phyloP scores from a whole-genome alignment of 2,329 filamentous ascomycete species.

The Achaetomium macrosporum region DNA sequence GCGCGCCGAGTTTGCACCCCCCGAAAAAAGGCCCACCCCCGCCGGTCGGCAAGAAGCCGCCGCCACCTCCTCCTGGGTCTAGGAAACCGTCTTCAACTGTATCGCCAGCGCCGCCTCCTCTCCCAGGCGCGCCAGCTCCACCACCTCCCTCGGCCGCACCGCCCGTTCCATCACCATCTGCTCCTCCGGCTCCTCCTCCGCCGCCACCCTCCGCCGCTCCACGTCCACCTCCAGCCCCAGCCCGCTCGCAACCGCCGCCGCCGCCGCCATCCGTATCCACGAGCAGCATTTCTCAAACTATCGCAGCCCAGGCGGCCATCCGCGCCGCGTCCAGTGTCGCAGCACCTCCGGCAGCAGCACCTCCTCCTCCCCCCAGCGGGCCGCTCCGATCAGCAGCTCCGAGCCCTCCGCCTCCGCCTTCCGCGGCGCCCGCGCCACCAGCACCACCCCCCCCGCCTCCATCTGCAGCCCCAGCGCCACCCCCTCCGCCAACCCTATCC shows the following conservation, averaged over 20 bases:
- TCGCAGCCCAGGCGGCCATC: conserved; percentile 37
- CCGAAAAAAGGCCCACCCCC: conserved; percentile 62
- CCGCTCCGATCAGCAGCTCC: conserved; percentile 23
- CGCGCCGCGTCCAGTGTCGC: conserved; percentile 30
- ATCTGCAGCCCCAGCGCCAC: conserved; percentile 37
- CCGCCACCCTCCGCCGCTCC: conserved; percentile 40
- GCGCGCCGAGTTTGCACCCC: conserved; percentile 41
- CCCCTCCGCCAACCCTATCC: conserved; percentile 31
- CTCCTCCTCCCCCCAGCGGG: conserved; percentile 33
- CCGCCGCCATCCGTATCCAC: conserved; percentile 34
- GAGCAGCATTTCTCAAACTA: conserved; percentile 29
- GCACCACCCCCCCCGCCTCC: conserved; percentile 37
- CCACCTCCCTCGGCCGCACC: conserved; percentile 32
- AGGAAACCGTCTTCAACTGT: conserved; percentile 49
- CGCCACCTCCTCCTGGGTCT: conserved; percentile 55
- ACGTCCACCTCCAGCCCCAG: conserved; percentile 35
- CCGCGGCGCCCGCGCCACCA: conserved; percentile 34
- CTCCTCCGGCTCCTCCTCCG: conserved; percentile 36
- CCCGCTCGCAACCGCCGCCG: conserved; percentile 29
- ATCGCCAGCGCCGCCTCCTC: conserved; percentile 31
- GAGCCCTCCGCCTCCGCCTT: conserved; percentile 22
- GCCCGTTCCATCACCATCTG: conserved; percentile 32
- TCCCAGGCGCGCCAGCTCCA: conserved; percentile 30
- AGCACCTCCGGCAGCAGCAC: conserved; percentile 28
- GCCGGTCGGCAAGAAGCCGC: conserved; percentile 70